phyloP scores from a whole-genome alignment of 2,329 filamentous ascomycete species.

The Cercospora sesami region DNA sequence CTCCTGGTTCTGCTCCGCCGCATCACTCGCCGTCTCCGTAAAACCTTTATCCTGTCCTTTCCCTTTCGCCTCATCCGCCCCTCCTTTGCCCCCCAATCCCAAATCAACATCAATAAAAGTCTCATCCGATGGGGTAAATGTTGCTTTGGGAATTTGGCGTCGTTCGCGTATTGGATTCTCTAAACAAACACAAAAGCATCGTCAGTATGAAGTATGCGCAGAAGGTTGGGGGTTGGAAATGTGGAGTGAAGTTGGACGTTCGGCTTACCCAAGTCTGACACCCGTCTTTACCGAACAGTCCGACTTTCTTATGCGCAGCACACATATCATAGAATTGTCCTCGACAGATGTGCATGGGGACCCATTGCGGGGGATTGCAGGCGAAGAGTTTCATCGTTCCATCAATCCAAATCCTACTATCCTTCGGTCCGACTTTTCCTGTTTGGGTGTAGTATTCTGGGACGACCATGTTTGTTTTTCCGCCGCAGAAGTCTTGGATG shows the following conservation, averaged over 20 bases:
- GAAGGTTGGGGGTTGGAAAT: too few species aligned
- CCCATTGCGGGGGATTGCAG: neutral
- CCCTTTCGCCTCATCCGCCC: too few species aligned
- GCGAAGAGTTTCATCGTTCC: neutral
- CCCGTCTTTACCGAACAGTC: neutral
- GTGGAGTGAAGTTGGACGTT: neutral
- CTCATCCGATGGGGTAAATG: too few species aligned
- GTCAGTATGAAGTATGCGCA: too few species aligned
- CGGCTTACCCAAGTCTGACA: slow-evolving; percentile 1
- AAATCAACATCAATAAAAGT: too few species aligned
- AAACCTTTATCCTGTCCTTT: too few species aligned
- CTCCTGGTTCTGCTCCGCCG: too few species aligned
- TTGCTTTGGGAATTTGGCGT: neutral
- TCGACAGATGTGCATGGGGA: neutral
- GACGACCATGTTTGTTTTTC: neutral
- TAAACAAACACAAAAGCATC: too few species aligned
- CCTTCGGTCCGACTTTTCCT: neutral
- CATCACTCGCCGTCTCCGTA: too few species aligned
- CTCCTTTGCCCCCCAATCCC: too few species aligned
- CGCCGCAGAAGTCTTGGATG: neutral
- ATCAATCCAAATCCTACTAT: neutral
- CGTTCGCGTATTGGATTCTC: neutral
- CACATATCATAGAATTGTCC: neutral
- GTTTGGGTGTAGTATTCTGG: neutral
- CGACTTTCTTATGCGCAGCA: neutral